A percentile compares a stretch with the other conserved stretches of the same genome.
phyloP scores from a whole-genome alignment of 495 filamentous ascomycete genomes.

The Melanomma pulvis-pyrius region DNA sequence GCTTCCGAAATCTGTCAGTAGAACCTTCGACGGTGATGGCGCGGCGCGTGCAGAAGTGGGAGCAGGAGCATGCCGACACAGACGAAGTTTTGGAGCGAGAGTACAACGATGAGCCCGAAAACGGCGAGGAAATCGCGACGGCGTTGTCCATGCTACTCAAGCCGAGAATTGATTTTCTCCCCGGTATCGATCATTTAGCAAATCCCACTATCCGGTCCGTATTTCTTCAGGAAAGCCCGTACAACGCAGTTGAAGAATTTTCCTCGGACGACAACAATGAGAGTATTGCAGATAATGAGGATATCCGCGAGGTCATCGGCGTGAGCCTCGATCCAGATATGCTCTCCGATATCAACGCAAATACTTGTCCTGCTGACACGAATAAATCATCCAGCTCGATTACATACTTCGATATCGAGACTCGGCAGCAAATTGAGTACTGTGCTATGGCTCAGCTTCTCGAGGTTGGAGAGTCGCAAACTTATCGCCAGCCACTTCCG shows the following conservation, averaged over 20 bases:
- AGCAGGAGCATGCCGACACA: neutral
- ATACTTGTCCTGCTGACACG: neutral
- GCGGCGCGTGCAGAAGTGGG: neutral
- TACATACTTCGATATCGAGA: too few relatives aligned
- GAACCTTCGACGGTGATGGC: neutral
- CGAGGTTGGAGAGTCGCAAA: too few relatives aligned
- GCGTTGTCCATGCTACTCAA: neutral
- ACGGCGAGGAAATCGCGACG: too few relatives aligned
- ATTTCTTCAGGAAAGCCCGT: neutral
- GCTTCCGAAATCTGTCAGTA: neutral
- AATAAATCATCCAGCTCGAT: too few relatives aligned
- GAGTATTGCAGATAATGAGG: neutral
- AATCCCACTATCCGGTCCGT: neutral
- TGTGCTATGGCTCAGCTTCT: too few relatives aligned
- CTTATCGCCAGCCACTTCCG: neutral
- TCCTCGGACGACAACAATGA: neutral
- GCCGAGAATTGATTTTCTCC: neutral
- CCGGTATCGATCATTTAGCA: neutral
- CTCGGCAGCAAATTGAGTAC: too few relatives aligned
- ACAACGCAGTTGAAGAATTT: too few relatives aligned
- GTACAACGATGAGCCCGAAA: neutral
- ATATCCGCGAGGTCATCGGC: neutral
- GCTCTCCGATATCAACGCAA: neutral
- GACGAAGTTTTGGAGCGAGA: neutral
- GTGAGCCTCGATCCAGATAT: neutral